Percentiles rank a stretch among this genome's conserved stretches.
These are phyloP conservation scores for Mortierella sp. DNA, from an alignment of 371 early-diverging fungal genomes.

Conservation along the genomic window DNA sequence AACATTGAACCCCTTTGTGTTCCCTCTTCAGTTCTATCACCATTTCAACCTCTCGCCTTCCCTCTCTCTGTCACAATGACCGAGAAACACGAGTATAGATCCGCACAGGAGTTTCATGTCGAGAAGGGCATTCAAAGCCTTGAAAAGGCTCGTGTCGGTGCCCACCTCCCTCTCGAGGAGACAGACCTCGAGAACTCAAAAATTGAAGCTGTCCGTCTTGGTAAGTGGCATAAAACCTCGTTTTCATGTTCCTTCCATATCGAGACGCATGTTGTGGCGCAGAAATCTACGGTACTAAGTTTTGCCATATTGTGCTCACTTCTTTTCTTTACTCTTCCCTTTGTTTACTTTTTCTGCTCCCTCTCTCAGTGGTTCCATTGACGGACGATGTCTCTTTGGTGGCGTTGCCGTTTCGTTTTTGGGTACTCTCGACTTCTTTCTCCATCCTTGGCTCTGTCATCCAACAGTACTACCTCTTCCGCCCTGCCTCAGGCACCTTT, in stretches of 20 bases:
- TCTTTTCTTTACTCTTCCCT: not conserved
- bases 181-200: slow-evolving; percentile 21
- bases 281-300: too few relatives aligned
- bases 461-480: slow-evolving; percentile 60
- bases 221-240: not conserved
- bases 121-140: not conserved
- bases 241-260: slow-evolving; percentile 42
- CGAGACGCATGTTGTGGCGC: slow-evolving; percentile 59
- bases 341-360: too few relatives aligned
- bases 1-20: not conserved
- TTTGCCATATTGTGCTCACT: not conserved
- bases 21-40: not conserved
- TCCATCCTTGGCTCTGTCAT: slow-evolving; percentile 70
- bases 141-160: slow-evolving; percentile 7
- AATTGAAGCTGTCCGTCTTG: slow-evolving; percentile 40
- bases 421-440: slow-evolving; percentile 76
- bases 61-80: not conserved
- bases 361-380: slow-evolving; percentile 62
- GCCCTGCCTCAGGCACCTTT: too few relatives aligned
- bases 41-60: not conserved
- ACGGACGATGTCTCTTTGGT: slow-evolving; percentile 73
- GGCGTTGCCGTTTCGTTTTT: slow-evolving; percentile 77
- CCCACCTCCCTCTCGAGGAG: slow-evolving; percentile 7
- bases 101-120: too few relatives aligned
- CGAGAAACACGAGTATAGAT: not conserved